Base-by-base conservation (phyloP, 2,329 filamentous ascomycete species). In the Scopulariopsis brevicaulis region DNA sequence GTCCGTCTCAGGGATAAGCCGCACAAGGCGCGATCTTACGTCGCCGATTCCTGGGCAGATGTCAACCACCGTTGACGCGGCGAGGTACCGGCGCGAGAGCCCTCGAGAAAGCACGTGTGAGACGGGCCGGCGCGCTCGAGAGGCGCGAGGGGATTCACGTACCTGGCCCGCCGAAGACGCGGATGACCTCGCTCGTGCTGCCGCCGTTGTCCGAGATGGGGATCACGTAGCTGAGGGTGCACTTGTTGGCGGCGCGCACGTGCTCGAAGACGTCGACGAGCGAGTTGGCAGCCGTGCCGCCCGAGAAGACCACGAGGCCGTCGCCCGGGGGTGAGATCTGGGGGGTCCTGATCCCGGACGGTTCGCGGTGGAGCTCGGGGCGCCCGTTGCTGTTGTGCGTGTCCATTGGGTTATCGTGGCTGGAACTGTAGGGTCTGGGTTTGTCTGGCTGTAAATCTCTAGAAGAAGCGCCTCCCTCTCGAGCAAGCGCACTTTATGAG, bases 151-250 rank as follows among this genome's bases (percentile, higher is more conserved):
- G 15, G 28, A n/a, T 6, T n/a, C 7, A 40, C 72, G 58, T 73
- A 86, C 93, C 93, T 63, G 93, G 93, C 1, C 94, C 94, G 15
- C 93, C 94, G 72, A 97, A 94, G 40, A 97, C 91, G 40, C 94
- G 82, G 63, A 96, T 96, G 65, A 96, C 77, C 74, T 97, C 93
- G 52, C 90, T 96, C 2, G 91, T 95, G 64, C 89, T 95, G 46
- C 93, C 93, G 54, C 93, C 93, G 71, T 97, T 97, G 73, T 97
- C 93, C 63, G 89, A 94, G 68, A 96, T 96, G 40, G 93, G 93
- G 56, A 97, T 96, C 60, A 96, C 84, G 70, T 96, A 95, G 71
- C 83, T 90, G 50, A 95, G 73, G 2, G 80, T 75, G 66, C 86
- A 87, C 48, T 79, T 73, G 61, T 87, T 88, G 64, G 79, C 85